phyloP scores from a whole-genome alignment of 169 alveolate species.

The Haemoproteus tartakovskyi region DNA sequence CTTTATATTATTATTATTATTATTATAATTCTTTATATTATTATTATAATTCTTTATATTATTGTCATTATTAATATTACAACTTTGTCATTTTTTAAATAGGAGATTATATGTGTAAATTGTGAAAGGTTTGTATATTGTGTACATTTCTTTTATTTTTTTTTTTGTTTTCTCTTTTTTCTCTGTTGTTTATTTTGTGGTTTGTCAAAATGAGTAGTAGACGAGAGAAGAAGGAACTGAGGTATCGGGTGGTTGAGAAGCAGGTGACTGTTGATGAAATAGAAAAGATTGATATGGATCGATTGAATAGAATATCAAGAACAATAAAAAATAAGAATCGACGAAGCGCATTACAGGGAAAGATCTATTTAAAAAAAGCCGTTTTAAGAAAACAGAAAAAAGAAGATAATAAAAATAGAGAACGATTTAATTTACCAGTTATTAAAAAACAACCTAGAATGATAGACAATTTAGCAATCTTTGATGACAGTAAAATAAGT shows the following conservation, averaged over 20 bases:
- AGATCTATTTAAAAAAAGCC: slow-evolving; percentile 44
- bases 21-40: no score
- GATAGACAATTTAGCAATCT: slow-evolving; percentile 35
- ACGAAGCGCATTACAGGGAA: slow-evolving; percentile 48
- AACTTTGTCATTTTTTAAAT: no score
- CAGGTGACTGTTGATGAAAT: slow-evolving; percentile 36
- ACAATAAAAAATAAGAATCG: slow-evolving; percentile 24
- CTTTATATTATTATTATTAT: no score
- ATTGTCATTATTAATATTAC: no score
- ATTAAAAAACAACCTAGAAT: slow-evolving; percentile 60
- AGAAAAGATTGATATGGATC: slow-evolving; percentile 41
- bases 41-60: no score
- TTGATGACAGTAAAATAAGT: slow-evolving; percentile 46
- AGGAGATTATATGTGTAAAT: no score
- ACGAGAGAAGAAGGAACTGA: slow-evolving; percentile 29
- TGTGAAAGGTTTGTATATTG: no score
- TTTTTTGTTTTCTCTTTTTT: not conserved
- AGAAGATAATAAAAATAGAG: slow-evolving; percentile 43
- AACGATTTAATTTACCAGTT: slow-evolving; percentile 44
- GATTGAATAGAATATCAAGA: slow-evolving; percentile 32
- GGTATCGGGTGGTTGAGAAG: slow-evolving; percentile 60
- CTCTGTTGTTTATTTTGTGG: not conserved
- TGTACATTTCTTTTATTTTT: no score
- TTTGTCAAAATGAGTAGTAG: not conserved
- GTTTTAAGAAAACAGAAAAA: slow-evolving; percentile 47